Evolutionary conservation across 495 filamentous ascomycete genomes (phyloP), one percentile per base, ranked within the genome.

Genomic region (Penicillium roqueforti): DNA sequence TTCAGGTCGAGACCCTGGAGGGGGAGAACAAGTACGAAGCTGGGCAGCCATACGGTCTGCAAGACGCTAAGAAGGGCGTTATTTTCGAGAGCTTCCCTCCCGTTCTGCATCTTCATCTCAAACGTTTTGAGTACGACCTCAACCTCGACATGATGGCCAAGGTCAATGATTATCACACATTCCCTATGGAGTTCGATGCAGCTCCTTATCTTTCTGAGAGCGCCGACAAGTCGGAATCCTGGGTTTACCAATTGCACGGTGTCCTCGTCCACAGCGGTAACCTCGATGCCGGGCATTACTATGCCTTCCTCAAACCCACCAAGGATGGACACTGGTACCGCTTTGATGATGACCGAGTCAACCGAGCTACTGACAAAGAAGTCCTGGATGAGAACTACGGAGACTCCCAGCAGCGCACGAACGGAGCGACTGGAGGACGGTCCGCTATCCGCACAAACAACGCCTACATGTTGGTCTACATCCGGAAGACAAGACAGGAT

Each of bases 11-110:
- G 73, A 96, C 87, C 4, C 83, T 99, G 66, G 92, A 97, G 57
- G 95, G 93, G 9, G 95, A 99, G 62, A 99, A 99, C 72, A 95
- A 97, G 69, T 99, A 99, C 65, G 91, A 86, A 66, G 93, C 93
- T 1, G 85, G 85, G 23, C 84, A 93, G 59, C 83, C 91, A 6
- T 88, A 89, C 70, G 92, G 90, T 57, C 78, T 97, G 32, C 92
- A 99, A 66, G 93, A 99, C 70, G 93, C 93, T 51, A 90, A 87
- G 70, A 99, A 99, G 67, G 93, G 93, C 37, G 92, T 96, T 43
- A 96, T 97, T 53, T 99, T 99, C 69, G 87, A 89, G 61, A 88
- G 86, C 55, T 99, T 99, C 67, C 93, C 93, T 14, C 88, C 96
- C 44, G 91, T 99, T 11, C 71, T 99, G 32, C 91, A 99, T 67